Percentiles rank a stretch among this genome's conserved stretches.
Evolutionary conservation across 371 early-diverging fungal species (phyloP).

Genomic region (Funneliformis caledonium): DNA sequence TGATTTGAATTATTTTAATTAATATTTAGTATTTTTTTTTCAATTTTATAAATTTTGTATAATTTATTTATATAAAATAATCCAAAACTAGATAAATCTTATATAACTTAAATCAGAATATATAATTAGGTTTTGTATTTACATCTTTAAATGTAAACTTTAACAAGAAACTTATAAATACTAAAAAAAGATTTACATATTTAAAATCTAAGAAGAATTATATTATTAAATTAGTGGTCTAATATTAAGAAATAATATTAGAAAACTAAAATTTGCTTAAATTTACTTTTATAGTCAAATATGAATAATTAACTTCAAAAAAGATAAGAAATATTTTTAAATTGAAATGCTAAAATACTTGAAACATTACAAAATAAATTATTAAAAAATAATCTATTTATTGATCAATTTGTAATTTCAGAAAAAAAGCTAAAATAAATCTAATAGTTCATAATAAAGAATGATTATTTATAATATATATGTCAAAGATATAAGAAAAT

Average conservation of each 20-base stretch:
- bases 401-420: neutral
- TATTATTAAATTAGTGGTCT: too few species aligned
- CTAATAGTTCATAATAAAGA: too few species aligned
- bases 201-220: too few species aligned
- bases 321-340: neutral
- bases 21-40: too few species aligned
- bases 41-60: neutral
- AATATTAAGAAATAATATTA: neutral
- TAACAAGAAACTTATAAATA: neutral
- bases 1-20: too few species aligned
- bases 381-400: neutral
- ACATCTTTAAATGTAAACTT: conserved; percentile 29
- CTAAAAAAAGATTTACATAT: neutral
- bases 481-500: neutral
- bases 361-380: neutral
- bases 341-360: neutral
- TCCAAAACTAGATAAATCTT: neutral
- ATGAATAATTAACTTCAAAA: neutral
- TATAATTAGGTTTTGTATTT: conserved; percentile 39
- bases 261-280: conserved; percentile 38
- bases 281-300: conserved; percentile 34
- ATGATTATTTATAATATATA: conserved; percentile 2
- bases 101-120: conserved; percentile 26
- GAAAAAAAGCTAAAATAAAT: neutral
- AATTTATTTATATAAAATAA: neutral